phyloP scores from a whole-genome alignment of 257 asterid species.

The Voacanga thouarsii region DNA sequence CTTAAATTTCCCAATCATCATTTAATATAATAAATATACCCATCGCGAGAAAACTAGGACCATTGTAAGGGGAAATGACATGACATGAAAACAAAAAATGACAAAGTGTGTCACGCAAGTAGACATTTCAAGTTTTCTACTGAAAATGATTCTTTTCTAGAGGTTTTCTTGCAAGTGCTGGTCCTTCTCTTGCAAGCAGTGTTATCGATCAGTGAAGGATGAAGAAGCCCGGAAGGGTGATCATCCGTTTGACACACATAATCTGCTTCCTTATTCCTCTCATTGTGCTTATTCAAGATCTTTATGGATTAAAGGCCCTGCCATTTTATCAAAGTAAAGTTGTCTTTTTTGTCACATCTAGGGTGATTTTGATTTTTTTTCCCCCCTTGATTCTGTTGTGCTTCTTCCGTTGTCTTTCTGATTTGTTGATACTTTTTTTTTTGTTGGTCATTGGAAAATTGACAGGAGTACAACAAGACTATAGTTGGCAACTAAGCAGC shows the following conservation, averaged over 20 bases:
- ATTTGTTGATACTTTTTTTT: not conserved
- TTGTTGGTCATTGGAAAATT: not conserved
- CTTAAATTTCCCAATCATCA: not conserved
- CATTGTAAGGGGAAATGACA: not conserved
- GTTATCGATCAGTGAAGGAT: not conserved
- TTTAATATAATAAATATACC: not conserved
- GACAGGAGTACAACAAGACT: not conserved
- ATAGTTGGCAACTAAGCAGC: not conserved
- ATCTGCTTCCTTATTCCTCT: not conserved
- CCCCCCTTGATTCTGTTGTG: too few relatives aligned
- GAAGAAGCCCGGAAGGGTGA: slow-evolving; percentile 5
- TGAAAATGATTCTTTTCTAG: not conserved
- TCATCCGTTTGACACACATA: not conserved
- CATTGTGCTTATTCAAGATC: not conserved
- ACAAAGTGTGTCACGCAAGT: not conserved
- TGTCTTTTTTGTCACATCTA: not conserved
- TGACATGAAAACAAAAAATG: not conserved
- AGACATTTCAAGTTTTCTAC: not conserved
- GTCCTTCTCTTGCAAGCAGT: not conserved
- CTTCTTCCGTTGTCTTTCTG: not conserved
- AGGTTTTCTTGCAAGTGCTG: not conserved
- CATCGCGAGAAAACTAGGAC: not conserved
- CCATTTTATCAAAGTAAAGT: slow-evolving; percentile 4
- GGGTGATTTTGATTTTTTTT: not conserved
- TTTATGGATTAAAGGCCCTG: not conserved